Percentiles rank a stretch among this genome's conserved stretches.
These are phyloP conservation scores for Geosmithia flava DNA, from an alignment of 2,329 filamentous ascomycete species.

Conservation along the genomic window DNA sequence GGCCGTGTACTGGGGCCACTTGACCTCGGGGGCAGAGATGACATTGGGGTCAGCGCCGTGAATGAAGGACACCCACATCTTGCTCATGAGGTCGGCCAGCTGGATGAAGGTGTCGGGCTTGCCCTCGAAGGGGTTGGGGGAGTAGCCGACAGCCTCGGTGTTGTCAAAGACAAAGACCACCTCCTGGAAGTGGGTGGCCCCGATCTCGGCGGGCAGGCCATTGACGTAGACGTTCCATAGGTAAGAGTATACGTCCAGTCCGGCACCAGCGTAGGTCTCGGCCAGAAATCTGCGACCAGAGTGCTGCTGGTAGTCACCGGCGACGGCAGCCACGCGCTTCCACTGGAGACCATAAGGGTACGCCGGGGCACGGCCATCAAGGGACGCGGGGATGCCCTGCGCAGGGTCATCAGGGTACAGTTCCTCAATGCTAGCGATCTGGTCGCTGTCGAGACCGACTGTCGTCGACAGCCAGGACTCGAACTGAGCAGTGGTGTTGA, in stretches of 20 bases:
- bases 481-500: conserved; percentile 41
- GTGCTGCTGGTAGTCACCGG: not conserved
- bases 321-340: conserved; percentile 5
- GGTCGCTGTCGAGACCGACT: not conserved
- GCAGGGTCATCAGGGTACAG: not conserved
- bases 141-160: conserved; percentile 26
- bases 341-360: not conserved
- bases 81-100: conserved; percentile 29
- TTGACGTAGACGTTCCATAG: conserved; percentile 35
- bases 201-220: conserved; percentile 30
- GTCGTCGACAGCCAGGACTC: not conserved
- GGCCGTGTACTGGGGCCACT: conserved; percentile 31
- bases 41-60: conserved; percentile 24
- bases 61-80: conserved; percentile 35
- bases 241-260: conserved; percentile 39
- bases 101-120: conserved; percentile 21
- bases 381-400: conserved; percentile 4
- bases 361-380: conserved; percentile 37
- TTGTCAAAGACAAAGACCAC: conserved; percentile 34
- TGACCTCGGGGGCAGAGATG: conserved; percentile 6
- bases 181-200: conserved; percentile 10
- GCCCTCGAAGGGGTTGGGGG: conserved; percentile 22
- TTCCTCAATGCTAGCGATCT: not conserved
- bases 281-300: conserved; percentile 25
- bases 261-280: conserved; percentile 32